Evolutionary conservation across 805 yeast species (phyloP).

Genomic region (Candida dajiaensis): DNA sequence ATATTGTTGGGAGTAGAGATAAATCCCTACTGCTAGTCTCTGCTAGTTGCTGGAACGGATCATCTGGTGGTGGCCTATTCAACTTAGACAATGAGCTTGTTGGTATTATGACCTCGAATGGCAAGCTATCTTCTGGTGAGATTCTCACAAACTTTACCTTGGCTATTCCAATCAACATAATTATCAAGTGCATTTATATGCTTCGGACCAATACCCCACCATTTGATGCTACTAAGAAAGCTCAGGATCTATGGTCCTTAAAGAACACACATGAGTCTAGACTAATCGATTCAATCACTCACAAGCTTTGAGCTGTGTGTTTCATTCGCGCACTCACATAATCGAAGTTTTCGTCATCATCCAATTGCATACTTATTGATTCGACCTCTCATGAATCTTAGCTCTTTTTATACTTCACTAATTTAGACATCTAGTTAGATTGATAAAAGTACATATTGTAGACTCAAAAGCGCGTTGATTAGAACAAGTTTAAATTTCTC

Average conservation of each 20-base stretch:
- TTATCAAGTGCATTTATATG: constrained; percentile 19
- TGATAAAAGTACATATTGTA: neutral
- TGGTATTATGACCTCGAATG: constrained; percentile 26
- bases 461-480: too few species aligned
- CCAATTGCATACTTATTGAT: neutral
- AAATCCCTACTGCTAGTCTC: constrained; percentile 19
- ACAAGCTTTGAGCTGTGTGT: neutral
- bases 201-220: constrained; percentile 6
- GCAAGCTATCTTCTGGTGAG: constrained; percentile 22
- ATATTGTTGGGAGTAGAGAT: constrained; percentile 1
- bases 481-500: too few species aligned
- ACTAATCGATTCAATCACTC: neutral
- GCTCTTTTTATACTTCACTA: neutral
- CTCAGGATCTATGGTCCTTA: constrained; percentile 21
- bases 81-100: constrained; percentile 18
- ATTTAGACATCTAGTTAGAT: neutral
- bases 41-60: constrained; percentile 27
- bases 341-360: neutral
- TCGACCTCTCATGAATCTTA: neutral
- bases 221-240: constrained; percentile 9
- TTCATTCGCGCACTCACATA: neutral
- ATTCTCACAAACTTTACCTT: constrained; percentile 24
- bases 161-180: constrained; percentile 21
- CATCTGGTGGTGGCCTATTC: constrained; percentile 26
- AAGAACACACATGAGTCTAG: constrained; percentile 13